Percentiles rank a stretch among this genome's conserved stretches.
These are phyloP conservation scores for Coemansia sp. DNA, from an alignment of 192 early-diverging fungal genomes.

Conservation along the genomic window DNA sequence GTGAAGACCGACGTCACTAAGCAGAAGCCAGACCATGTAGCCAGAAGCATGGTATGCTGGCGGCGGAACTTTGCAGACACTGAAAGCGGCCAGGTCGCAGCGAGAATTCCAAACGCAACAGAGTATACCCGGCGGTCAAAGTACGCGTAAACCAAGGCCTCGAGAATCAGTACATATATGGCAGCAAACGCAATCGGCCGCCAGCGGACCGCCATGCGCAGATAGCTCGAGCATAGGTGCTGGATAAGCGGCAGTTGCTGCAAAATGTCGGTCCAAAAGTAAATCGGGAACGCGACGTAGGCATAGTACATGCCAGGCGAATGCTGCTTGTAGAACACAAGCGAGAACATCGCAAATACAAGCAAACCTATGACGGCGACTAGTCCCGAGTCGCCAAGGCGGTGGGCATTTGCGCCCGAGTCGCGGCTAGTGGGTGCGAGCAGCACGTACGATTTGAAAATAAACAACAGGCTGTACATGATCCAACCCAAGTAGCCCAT, in stretches of 20 bases:
- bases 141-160: conserved; percentile 86
- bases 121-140: conserved; percentile 70
- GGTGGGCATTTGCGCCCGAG: conserved; percentile 12
- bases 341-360: conserved; percentile 50
- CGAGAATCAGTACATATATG: conserved; percentile 69
- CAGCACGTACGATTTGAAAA: conserved; percentile 68
- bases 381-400: conserved; percentile 12
- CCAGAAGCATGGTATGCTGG: conserved; percentile 57
- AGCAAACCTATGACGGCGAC: conserved; percentile 49
- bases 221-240: conserved; percentile 32
- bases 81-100: conserved; percentile 66
- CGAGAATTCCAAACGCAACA: conserved; percentile 63
- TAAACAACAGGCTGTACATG: conserved; percentile 77
- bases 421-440: not conserved
- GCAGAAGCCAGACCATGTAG: conserved; percentile 69
- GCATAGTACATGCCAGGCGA: conserved; percentile 87
- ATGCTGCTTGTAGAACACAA: conserved; percentile 73
- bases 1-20: conserved; percentile 82
- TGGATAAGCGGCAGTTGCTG: conserved; percentile 39
- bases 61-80: conserved; percentile 59
- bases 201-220: conserved; percentile 33
- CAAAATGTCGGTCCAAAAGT: conserved; percentile 77
- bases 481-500: conserved; percentile 93
- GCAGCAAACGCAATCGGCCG: conserved; percentile 41
- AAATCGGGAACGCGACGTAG: conserved; percentile 83